These are phyloP conservation scores for Cryoendolithus antarcticus DNA, from an alignment of 2,329 filamentous ascomycete genomes.

Conservation along the genomic window DNA sequence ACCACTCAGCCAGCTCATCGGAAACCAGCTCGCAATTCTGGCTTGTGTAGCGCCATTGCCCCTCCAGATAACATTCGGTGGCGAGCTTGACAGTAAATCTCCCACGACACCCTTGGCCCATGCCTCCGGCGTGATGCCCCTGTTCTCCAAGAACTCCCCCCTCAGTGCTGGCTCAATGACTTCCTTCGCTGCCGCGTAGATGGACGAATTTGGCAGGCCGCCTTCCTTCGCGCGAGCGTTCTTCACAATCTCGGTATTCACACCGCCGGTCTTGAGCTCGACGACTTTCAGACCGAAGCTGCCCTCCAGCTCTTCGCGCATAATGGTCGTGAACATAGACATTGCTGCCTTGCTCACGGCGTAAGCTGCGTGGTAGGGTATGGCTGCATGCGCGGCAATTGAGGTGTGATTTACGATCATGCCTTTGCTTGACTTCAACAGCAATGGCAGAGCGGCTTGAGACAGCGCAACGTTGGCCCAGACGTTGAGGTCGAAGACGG, in stretches of 20 bases:
- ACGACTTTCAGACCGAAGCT: slow-evolving; percentile 12
- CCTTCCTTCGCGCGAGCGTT: slow-evolving; percentile 4
- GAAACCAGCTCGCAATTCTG: too few species aligned
- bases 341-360: slow-evolving; percentile 17
- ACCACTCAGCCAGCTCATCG: too few species aligned
- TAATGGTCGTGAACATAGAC: slow-evolving; percentile 8
- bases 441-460: slow-evolving; percentile 20
- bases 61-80: too few species aligned
- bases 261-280: slow-evolving; percentile 11
- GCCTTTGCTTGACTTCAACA: slow-evolving; percentile 25
- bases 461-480: slow-evolving; percentile 16
- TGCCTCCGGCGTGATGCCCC: neutral
- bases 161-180: slow-evolving; percentile 4
- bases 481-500: slow-evolving; percentile 23
- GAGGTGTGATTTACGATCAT: slow-evolving; percentile 29
- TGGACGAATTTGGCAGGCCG: slow-evolving; percentile 14
- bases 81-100: too few species aligned
- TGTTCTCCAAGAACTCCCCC: slow-evolving; percentile 1
- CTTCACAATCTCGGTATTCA: slow-evolving; percentile 10
- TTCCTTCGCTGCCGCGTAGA: slow-evolving; percentile 9
- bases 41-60: too few species aligned
- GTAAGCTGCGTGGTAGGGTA: slow-evolving; percentile 23
- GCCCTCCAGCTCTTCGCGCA: slow-evolving; percentile 13
- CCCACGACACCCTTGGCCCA: too few species aligned
- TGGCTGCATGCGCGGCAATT: slow-evolving; percentile 14